phyloP scores from a whole-genome alignment of 345 rosid genomes.

The Eucalyptus microcorys region DNA sequence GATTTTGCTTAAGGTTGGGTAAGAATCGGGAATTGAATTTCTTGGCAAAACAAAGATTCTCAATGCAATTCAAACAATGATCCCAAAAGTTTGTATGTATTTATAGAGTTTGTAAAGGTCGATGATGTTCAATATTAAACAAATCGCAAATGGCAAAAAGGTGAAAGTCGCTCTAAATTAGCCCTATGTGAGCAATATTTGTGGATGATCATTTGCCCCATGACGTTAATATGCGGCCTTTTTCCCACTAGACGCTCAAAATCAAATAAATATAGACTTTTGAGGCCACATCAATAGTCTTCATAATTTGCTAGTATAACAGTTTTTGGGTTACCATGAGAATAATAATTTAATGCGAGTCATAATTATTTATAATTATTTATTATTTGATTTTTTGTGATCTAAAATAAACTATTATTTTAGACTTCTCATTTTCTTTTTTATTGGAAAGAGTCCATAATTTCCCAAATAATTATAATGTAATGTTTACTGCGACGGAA shows the following conservation, averaged over 20 bases:
- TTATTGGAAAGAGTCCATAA: background rate
- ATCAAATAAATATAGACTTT: background rate
- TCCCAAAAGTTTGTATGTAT: background rate
- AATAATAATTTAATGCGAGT: no score
- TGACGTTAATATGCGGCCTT: background rate
- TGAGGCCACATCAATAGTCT: background rate
- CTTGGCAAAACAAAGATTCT: background rate
- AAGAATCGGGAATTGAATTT: background rate
- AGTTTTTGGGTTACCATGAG: accelerated
- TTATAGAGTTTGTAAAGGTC: background rate
- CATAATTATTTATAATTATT: no score
- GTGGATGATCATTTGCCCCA: background rate
- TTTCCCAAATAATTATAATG: background rate
- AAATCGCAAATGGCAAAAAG: background rate
- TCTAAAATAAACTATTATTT: no score
- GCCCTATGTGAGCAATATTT: background rate
- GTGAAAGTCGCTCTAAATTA: background rate
- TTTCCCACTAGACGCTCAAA: background rate
- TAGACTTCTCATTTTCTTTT: background rate
- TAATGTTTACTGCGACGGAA: background rate
- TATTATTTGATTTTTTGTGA: no score
- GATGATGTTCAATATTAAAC: background rate
- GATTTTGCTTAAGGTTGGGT: background rate
- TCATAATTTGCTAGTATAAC: background rate
- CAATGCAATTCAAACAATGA: background rate